These are phyloP conservation scores for Colletotrichum higginsianum DNA, from an alignment of 2,329 filamentous ascomycete genomes.

Conservation along the genomic window DNA sequence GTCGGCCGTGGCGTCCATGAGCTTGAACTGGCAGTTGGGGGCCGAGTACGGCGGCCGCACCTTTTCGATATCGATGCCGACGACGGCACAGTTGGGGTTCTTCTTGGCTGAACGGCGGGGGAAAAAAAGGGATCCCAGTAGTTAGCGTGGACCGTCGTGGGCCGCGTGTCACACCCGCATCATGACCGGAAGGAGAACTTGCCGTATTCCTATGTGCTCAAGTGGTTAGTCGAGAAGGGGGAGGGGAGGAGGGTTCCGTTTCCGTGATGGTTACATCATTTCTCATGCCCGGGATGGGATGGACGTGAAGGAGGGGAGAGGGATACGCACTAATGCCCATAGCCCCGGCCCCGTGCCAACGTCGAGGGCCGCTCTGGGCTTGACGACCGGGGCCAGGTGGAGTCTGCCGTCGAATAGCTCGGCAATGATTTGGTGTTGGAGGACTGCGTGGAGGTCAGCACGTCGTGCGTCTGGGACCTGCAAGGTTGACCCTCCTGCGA, in stretches of 20 bases:
- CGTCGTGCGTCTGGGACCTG: constrained; percentile 4
- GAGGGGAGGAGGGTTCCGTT: not conserved
- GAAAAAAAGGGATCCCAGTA: not conserved
- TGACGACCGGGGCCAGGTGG: constrained; percentile 47
- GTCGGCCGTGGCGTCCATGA: constrained; percentile 48
- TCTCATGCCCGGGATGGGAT: not conserved
- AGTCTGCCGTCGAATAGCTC: constrained; percentile 49
- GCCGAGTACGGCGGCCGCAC: constrained; percentile 46
- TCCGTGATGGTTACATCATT: constrained; percentile 11
- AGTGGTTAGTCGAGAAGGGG: constrained; percentile 25
- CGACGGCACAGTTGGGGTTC: constrained; percentile 47
- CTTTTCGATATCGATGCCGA: constrained; percentile 52
- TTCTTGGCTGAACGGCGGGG: constrained; percentile 42
- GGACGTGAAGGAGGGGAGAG: not conserved
- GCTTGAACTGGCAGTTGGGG: constrained; percentile 50
- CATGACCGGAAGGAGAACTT: constrained; percentile 27
- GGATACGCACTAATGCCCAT: constrained; percentile 49
- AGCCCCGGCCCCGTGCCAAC: constrained; percentile 50
- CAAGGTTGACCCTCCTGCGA: not conserved
- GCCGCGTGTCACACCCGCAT: too few species aligned
- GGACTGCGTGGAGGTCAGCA: constrained; percentile 40
- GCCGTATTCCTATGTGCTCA: constrained; percentile 44
- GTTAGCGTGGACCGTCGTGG: constrained; percentile 7
- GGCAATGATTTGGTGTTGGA: constrained; percentile 50
- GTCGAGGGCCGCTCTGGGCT: constrained; percentile 48